phyloP scores from a whole-genome alignment of 371 early-diverging fungal species.

The Nematocida sp. region DNA sequence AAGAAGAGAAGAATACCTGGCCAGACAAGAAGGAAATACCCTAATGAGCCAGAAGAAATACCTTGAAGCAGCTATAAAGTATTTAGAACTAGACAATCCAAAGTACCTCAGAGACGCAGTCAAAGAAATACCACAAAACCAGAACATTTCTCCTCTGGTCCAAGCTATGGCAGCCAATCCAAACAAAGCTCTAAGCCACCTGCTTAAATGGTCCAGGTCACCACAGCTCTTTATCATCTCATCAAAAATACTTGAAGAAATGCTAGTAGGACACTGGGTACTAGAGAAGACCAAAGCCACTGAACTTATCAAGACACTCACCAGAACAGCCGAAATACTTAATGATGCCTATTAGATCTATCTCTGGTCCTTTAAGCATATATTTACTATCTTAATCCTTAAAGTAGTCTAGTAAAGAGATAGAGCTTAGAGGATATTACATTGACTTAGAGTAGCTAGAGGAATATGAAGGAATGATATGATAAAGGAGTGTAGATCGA shows the following conservation, averaged over 20 bases:
- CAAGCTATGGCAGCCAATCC: background rate
- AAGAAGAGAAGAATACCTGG: conserved; percentile 10
- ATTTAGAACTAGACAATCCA: conserved; percentile 6
- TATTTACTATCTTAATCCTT: too few relatives aligned
- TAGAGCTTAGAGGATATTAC: too few relatives aligned
- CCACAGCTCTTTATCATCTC: conserved; percentile 15
- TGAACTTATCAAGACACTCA: conserved; percentile 21
- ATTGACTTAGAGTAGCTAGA: too few relatives aligned
- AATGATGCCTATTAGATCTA: conserved; percentile 31
- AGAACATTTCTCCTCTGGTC: background rate
- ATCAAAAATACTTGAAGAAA: background rate
- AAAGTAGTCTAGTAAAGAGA: too few relatives aligned
- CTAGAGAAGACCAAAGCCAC: background rate
- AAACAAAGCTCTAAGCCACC: background rate
- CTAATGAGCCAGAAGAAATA: background rate
- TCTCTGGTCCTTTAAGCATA: too few relatives aligned
- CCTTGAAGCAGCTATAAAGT: conserved; percentile 31
- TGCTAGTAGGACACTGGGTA: background rate
- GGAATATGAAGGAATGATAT: too few relatives aligned
- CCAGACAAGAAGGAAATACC: background rate
- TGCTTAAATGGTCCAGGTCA: conserved; percentile 15
- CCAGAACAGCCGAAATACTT: conserved; percentile 28
- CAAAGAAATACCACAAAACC: background rate
- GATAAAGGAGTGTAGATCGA: background rate
- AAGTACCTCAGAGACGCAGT: conserved; percentile 7